Conservation (phyloP, 2,329 filamentous ascomycete genomes). For the Epicoccum sorghinum region DNA sequence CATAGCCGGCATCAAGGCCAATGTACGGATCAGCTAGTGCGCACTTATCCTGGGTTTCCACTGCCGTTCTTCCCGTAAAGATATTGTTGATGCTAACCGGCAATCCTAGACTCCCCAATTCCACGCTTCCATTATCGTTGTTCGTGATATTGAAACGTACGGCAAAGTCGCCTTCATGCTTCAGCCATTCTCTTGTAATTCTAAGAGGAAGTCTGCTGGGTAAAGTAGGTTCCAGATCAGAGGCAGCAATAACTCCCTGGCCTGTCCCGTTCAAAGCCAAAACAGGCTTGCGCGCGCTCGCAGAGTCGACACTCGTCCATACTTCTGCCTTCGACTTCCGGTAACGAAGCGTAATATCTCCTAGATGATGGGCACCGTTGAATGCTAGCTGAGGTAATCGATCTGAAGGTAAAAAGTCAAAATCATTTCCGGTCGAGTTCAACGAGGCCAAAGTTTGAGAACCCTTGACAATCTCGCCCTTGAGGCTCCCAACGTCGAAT, state of each 20-base stretch:
- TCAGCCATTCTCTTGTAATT: slow-evolving; percentile 60
- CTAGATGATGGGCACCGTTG: slow-evolving; percentile 64
- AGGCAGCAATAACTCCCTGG: slow-evolving; percentile 45
- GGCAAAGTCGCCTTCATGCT: slow-evolving; percentile 56
- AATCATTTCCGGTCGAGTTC: slow-evolving; percentile 38
- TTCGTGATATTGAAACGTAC: slow-evolving; percentile 61
- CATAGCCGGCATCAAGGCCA: slow-evolving; percentile 64
- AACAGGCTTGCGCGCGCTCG: slow-evolving; percentile 50
- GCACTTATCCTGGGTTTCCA: slow-evolving; percentile 58
- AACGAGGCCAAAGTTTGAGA: slow-evolving; percentile 32
- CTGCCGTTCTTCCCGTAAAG: slow-evolving; percentile 58
- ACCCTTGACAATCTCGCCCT: slow-evolving; percentile 24
- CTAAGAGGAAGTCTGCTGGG: slow-evolving; percentile 47
- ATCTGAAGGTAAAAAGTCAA: slow-evolving; percentile 64
- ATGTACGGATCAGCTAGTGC: slow-evolving; percentile 65
- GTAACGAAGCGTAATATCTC: slow-evolving; percentile 64
- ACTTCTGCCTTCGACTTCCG: slow-evolving; percentile 44
- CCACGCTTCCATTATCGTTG: slow-evolving; percentile 48
- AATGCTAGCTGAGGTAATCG: slow-evolving; percentile 54
- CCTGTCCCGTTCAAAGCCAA: slow-evolving; percentile 25
- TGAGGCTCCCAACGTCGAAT: slow-evolving; percentile 20
- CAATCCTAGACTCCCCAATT: slow-evolving; percentile 64
- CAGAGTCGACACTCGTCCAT: slow-evolving; percentile 59
- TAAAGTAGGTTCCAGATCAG: slow-evolving; percentile 53
- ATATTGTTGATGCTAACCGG: slow-evolving; percentile 68